Evolutionary conservation across 345 rosid species (phyloP).

Genomic region (Linum trigynum): DNA sequence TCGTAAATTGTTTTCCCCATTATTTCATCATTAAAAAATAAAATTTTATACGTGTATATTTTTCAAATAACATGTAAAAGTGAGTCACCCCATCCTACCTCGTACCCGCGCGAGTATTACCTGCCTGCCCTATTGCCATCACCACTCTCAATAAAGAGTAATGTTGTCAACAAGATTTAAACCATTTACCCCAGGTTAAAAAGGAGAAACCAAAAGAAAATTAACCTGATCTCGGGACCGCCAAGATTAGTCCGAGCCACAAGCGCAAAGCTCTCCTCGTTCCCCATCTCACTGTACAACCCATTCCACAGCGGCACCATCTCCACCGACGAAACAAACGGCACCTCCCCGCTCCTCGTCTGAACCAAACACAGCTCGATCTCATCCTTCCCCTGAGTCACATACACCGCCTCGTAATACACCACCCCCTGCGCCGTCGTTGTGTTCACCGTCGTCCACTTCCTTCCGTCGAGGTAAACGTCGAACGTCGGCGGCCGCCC

Average conservation of each 20-base stretch:
- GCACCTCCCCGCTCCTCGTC: not conserved
- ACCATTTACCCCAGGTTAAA: no score
- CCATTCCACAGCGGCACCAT: not conserved
- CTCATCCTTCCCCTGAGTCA: not conserved
- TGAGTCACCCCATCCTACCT: no score
- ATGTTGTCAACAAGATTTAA: no score
- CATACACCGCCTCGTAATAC: conserved; percentile 1
- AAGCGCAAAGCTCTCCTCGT: conserved; percentile 2
- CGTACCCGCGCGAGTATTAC: no score
- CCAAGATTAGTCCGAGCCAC: conserved; percentile 13
- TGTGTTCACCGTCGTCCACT: conserved; percentile 17
- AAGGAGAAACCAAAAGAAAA: no score
- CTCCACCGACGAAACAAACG: conserved; percentile 9
- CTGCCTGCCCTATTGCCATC: no score
- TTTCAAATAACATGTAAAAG: no score
- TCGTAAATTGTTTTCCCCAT: no score
- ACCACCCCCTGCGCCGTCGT: not conserved
- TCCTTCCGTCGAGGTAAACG: conserved; percentile 5
- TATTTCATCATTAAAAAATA: no score
- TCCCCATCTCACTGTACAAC: conserved; percentile 1
- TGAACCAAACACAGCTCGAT: conserved; percentile 12
- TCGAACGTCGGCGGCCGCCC: conserved; percentile 9
- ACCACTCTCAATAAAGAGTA: no score
- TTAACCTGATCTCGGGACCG: conserved; percentile 10
- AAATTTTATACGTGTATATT: no score